Base-by-base conservation (phyloP, 257 asterid species). In the Plectranthus barbatus region DNA sequence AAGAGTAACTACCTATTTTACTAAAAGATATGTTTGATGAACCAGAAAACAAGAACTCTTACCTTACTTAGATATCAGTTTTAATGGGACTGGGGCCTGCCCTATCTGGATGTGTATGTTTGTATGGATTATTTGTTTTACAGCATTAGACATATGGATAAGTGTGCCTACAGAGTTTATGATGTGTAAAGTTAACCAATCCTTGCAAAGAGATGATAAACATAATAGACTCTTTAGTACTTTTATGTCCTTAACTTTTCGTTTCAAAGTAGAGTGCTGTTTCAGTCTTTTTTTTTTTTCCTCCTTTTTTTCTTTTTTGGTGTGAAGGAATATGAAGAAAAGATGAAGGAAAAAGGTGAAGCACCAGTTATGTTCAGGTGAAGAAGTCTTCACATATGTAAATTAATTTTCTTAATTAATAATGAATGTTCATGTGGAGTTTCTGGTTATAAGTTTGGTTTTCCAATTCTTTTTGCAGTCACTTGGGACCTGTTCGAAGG, bases 281-380 rank as follows among this genome's bases (percentile, higher is more conserved):
- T 69, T 20, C 48, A 59, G 23, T 57, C 37, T 10, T 69, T 64
- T 46, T 54, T 13, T 58, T 69, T 26, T 26, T 62, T n/a, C n/a
- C n/a, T n/a, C 48, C 62, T 29, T 57, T 42, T 10, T 69, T 64
- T 46, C 56, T 13, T 58, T 69, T 26, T 26, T 62, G 39, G 48
- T 69, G 68, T 75, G 9, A 68, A 93, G 99, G 99, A 93, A 74
- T 87, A 87, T 47, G 97, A 90, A 76, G 96, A 84, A 6, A 93
- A 87, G 75, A 69, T 73, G 75, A 86, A 85, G 74, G 99, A 93
- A 74, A 93, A 93, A 76, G 99, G 99, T 55, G 99, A 93, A 81
- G 67, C 87, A 9, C 96, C 99, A 55, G 97, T 93, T 55, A 93
- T 93, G 99, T 93, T 93, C 81, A 93, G 99, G 99, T 93, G 74